These are phyloP conservation scores for Neofusicoccum sp. DNA, from an alignment of 2,329 filamentous ascomycete species.

Conservation along the genomic window DNA sequence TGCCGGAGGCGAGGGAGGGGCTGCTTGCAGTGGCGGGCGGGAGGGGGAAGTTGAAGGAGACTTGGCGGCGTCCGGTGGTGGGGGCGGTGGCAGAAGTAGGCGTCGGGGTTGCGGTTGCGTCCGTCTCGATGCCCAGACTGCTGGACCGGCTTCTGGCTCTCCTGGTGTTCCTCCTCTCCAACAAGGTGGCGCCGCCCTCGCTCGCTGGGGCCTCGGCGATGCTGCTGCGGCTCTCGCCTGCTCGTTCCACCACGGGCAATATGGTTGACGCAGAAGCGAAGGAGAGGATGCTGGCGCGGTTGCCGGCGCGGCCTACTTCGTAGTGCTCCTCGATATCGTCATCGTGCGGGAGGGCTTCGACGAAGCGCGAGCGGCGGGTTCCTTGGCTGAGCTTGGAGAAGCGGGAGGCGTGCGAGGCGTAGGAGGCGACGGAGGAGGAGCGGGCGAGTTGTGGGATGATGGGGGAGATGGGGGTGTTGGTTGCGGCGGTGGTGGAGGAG, in stretches of 20 bases:
- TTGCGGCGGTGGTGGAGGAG: not conserved
- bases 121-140: conserved; percentile 3
- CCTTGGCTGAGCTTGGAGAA: conserved; percentile 6
- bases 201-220: too few relatives aligned
- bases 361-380: conserved; percentile 13
- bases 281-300: not conserved
- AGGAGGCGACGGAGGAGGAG: not conserved
- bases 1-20: not conserved
- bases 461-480: not conserved
- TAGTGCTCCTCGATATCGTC: not conserved
- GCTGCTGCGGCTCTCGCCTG: too few relatives aligned
- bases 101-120: too few relatives aligned
- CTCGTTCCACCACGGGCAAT: too few relatives aligned
- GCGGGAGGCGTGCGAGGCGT: not conserved
- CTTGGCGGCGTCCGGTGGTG: not conserved
- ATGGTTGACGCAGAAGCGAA: too few relatives aligned
- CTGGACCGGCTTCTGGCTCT: not conserved
- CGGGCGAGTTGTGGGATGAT: not conserved
- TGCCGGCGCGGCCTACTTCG: not conserved
- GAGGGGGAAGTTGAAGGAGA: conserved; percentile 4
- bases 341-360: conserved; percentile 4
- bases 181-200: too few relatives aligned
- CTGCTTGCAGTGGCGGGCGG: not conserved
- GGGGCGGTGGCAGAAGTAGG: not conserved
- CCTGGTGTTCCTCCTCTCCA: too few relatives aligned